These are phyloP conservation scores for Annulohypoxylon nitens DNA, from an alignment of 495 filamentous ascomycete genomes.

Conservation along the genomic window DNA sequence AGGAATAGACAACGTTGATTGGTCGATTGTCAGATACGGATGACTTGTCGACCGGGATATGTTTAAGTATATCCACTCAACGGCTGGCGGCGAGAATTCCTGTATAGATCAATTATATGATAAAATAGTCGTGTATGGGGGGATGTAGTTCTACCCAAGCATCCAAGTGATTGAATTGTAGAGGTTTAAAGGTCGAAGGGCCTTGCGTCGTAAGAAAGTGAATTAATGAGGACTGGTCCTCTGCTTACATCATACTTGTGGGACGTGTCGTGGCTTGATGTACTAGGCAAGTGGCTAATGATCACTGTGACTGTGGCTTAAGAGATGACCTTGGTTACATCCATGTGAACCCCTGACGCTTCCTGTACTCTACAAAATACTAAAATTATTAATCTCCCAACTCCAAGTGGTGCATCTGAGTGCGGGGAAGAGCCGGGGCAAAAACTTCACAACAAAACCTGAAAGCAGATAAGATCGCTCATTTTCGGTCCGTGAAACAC, in stretches of 20 bases:
- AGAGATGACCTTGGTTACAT: no score
- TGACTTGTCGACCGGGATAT: background rate
- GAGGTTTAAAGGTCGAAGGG: background rate
- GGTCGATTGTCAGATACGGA: background rate
- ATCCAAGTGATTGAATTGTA: background rate
- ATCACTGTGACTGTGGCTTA: background rate
- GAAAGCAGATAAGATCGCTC: conserved; percentile 22
- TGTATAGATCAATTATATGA: background rate
- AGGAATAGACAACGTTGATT: background rate
- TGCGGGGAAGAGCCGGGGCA: conserved; percentile 23
- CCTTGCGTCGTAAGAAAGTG: background rate
- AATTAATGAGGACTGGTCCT: background rate
- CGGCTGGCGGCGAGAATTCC: background rate
- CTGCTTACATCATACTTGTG: conserved; percentile 1
- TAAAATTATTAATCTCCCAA: conserved; percentile 22
- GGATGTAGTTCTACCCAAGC: background rate
- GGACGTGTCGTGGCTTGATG: background rate
- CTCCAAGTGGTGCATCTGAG: conserved; percentile 21
- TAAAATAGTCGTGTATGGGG: background rate
- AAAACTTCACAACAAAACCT: conserved; percentile 11
- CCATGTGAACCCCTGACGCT: background rate
- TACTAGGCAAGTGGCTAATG: background rate
- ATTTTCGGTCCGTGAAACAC: conserved; percentile 41
- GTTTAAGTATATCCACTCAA: background rate
- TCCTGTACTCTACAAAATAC: no score